phyloP scores from a whole-genome alignment of 2,329 filamentous ascomycete species.

The Leptographium wingfieldii region DNA sequence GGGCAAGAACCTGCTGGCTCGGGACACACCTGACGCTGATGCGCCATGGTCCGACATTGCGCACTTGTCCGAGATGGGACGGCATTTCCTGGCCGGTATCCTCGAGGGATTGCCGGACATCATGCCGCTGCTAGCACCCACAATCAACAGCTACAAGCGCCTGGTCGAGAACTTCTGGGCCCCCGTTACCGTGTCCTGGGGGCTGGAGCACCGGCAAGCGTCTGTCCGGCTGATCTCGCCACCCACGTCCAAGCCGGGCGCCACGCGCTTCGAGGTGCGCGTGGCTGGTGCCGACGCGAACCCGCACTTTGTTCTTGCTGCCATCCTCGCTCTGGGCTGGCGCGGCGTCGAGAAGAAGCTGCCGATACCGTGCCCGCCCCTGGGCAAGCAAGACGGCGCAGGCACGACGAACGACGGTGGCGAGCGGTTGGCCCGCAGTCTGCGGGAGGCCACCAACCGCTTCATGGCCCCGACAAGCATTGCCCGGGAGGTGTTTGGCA shows the following conservation, averaged over 20 bases:
- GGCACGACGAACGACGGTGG: conserved; percentile 61
- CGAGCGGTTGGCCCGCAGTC: conserved; percentile 64
- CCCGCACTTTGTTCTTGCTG: conserved; percentile 72
- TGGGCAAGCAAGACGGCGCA: conserved; percentile 75
- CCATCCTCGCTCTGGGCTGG: conserved; percentile 80
- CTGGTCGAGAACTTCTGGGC: conserved; percentile 99
- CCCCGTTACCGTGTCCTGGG: conserved; percentile 94
- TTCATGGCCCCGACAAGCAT: conserved; percentile 72
- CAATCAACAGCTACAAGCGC: conserved; percentile 95
- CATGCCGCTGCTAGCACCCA: conserved; percentile 91
- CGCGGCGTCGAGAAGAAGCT: conserved; percentile 87
- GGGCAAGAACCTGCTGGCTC: conserved; percentile 75
- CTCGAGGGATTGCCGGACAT: conserved; percentile 82
- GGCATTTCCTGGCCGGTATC: conserved; percentile 85
- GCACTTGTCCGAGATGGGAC: conserved; percentile 73
- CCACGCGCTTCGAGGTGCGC: conserved; percentile 84
- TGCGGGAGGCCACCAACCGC: conserved; percentile 70
- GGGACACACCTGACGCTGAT: conserved; percentile 57
- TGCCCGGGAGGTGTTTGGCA: conserved; percentile 85
- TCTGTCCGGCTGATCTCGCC: conserved; percentile 83
- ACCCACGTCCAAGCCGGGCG: conserved; percentile 69
- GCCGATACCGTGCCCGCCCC: conserved; percentile 65
- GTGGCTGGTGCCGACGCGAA: conserved; percentile 93
- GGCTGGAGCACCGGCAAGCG: conserved; percentile 84
- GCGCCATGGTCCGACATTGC: conserved; percentile 64